Base-by-base conservation (phyloP, 1,139 yeast species). In the Yamadazyma jaroonii region DNA sequence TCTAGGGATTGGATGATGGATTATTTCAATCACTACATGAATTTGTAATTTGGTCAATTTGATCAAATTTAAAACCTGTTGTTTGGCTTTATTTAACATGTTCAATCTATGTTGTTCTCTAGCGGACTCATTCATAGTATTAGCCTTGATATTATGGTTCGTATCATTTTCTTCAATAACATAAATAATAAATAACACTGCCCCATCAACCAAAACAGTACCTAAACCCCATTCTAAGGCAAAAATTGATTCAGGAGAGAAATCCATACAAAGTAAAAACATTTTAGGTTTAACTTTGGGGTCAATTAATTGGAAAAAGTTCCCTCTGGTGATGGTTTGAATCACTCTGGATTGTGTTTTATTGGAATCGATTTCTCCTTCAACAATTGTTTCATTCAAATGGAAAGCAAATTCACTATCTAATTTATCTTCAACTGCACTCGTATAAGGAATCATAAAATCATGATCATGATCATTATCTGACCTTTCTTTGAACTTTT, bases 221-320 rank as follows among this genome's bases (percentile, higher is more conserved):
- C 97, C 97, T 48, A 90, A 73, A 33, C 90, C 79, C 88, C 96
- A 90, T 52, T 88, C 95, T 31, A 90, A 69, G 0, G 97, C 95
- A 59, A 85, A 87, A 26, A 76, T 73, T 3, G 96, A 84, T 52
- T 88, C 97, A 1, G 90, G 88, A 2, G 92, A 83, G 50, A 86
- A 75, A 56, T 87, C 96, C 65, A 85, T 78, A 53, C 92, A 86
- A 25, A 85, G 74, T 39, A 87, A 67, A 59, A 81, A 87, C 59
- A 85, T 77, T 55, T 81, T 83, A 30, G 86, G 85, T 44, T 72
- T 69, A 31, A 71, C 61, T 40, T 65, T 65, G n/a, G 74, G 72
- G 39, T 67, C 64, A 32, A 74, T 61, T 20, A 79, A 64, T 46
- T 77, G 78, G 53, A 79, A 79, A 46, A 80, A 77, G 45, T 77